phyloP scores from a whole-genome alignment of 306 rosid genomes.

The Malus orientalis region DNA sequence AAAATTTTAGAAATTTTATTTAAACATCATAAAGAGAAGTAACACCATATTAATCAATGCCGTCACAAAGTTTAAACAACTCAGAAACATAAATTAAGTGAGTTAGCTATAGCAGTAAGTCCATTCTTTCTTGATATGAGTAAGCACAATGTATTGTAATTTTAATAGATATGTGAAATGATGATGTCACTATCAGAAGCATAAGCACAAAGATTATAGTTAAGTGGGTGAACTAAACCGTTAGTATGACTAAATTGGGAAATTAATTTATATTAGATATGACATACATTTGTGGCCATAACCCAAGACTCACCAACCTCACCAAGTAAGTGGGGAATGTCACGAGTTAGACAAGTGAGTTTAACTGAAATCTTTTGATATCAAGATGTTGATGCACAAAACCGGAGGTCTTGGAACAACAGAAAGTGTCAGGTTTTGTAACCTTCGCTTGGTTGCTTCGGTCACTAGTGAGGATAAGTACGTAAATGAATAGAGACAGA shows the following conservation, averaged over 20 bases:
- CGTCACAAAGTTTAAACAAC: no score
- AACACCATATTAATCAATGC: no score
- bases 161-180: background rate
- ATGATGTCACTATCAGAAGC: background rate
- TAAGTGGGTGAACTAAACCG: slow-evolving; percentile 91
- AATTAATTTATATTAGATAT: background rate
- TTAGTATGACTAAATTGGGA: slow-evolving; percentile 6
- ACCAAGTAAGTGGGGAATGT: slow-evolving; percentile 41
- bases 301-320: slow-evolving; percentile 47
- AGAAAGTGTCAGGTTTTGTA: no score
- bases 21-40: no score
- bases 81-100: no score
- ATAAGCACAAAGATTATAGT: slow-evolving; percentile 19
- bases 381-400: no score
- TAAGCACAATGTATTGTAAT: background rate
- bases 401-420: no score
- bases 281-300: background rate
- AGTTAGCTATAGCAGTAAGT: background rate
- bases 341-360: slow-evolving; percentile 53
- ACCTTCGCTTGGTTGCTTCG: no score
- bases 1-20: no score
- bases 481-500: no score
- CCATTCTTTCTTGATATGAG: background rate
- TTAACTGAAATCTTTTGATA: slow-evolving; percentile 45
- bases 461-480: no score